Conservation (phyloP, 352 stramenopile species). For the Phytophthora pseudosyringae region DNA sequence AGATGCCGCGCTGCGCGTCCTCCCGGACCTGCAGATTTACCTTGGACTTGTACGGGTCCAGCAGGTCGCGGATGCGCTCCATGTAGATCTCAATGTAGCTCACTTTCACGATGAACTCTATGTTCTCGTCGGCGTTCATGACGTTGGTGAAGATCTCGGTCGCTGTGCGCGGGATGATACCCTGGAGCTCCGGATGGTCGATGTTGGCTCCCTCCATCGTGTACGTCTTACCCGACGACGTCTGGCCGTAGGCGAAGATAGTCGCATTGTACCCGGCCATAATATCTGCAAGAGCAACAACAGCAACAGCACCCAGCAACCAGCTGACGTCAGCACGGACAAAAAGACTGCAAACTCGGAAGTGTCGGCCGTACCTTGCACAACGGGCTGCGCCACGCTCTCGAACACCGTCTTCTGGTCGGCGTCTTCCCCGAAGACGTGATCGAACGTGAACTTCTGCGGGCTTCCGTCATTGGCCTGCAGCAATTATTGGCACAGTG, state of each 20-base stretch:
- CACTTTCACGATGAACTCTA: conserved; percentile 93
- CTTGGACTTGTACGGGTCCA: conserved; percentile 92
- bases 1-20: conserved; percentile 90
- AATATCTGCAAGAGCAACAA: conserved; percentile 59
- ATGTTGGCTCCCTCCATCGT: conserved; percentile 67
- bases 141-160: conserved; percentile 91
- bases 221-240: conserved; percentile 70
- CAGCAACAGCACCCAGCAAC: conserved; percentile 19
- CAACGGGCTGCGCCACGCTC: conserved; percentile 83
- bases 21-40: conserved; percentile 92
- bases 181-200: conserved; percentile 83
- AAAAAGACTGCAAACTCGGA: background rate
- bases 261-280: conserved; percentile 94
- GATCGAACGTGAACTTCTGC: conserved; percentile 92
- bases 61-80: conserved; percentile 93
- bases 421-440: conserved; percentile 85
- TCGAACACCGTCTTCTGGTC: conserved; percentile 92
- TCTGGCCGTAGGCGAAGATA: conserved; percentile 95
- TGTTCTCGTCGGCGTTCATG: conserved; percentile 87
- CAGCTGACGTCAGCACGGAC: conserved; percentile 2
- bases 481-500: conserved; percentile 6
- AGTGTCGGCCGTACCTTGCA: conserved; percentile 65
- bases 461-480: conserved; percentile 58
- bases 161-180: conserved; percentile 90
- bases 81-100: conserved; percentile 98